Conservation (phyloP, 495 filamentous ascomycete species). For the Penicillium bialowiezense region DNA sequence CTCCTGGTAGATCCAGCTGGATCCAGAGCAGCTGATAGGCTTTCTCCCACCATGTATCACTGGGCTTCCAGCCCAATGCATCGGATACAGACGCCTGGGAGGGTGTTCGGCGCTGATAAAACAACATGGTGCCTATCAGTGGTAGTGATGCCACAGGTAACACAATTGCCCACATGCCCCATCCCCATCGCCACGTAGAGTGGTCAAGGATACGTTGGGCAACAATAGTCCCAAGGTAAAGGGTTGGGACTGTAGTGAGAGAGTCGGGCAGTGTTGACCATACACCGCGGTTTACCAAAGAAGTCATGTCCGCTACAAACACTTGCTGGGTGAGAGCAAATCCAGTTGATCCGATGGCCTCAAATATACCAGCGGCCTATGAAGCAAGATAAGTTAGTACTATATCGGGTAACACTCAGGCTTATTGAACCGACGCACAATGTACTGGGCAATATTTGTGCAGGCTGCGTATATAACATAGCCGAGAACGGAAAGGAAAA, state of each 20-base stretch:
- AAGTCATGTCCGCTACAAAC: conserved; percentile 29
- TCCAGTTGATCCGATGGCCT: conserved; percentile 26
- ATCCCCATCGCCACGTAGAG: conserved; percentile 25
- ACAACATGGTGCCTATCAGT: conserved; percentile 20
- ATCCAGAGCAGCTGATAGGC: conserved; percentile 18
- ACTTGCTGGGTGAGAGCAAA: conserved; percentile 26
- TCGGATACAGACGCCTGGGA: neutral
- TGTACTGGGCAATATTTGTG: conserved; percentile 22
- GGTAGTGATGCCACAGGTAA: conserved; percentile 17
- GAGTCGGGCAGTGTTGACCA: conserved; percentile 28
- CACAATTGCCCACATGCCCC: conserved; percentile 29
- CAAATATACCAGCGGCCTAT: conserved; percentile 24
- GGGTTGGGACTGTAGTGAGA: conserved; percentile 18
- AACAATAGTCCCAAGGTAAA: conserved; percentile 23
- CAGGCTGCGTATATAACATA: conserved; percentile 22
- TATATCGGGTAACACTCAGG: neutral
- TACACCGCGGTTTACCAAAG: conserved; percentile 22
- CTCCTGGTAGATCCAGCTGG: conserved; percentile 20
- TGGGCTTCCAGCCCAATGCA: neutral
- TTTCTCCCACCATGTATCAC: conserved; percentile 13
- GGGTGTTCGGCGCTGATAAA: conserved; percentile 18
- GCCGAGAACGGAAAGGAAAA: conserved; percentile 11
- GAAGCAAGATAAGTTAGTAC: neutral
- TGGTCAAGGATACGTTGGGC: conserved; percentile 18
- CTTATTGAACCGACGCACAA: conserved; percentile 2